Evolutionary conservation across 2,329 filamentous ascomycete species (phyloP).

Genomic region (Chaetothyriales sp.): DNA sequence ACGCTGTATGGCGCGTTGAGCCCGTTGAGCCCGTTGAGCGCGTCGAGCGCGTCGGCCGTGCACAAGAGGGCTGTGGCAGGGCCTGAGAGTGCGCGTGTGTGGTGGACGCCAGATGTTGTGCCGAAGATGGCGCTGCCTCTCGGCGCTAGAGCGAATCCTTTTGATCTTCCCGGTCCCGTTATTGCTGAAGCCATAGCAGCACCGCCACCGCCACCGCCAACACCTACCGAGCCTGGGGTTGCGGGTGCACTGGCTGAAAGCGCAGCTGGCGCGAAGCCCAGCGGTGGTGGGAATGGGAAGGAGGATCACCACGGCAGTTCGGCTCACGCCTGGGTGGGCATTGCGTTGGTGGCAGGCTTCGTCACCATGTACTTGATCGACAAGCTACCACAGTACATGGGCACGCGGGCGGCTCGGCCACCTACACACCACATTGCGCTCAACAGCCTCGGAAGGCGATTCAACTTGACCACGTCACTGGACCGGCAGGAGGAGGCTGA

Average conservation of each 20-base stretch:
- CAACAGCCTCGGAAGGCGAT: constrained; percentile 56
- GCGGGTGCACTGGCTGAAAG: constrained; percentile 19
- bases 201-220: constrained; percentile 14
- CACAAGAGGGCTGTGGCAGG: constrained; percentile 6
- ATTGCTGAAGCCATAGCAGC: constrained; percentile 18
- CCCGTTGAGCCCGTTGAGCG: too few species aligned
- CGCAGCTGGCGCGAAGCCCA: constrained; percentile 23
- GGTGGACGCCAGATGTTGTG: neutral
- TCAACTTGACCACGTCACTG: constrained; percentile 31
- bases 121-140: neutral
- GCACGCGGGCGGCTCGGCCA: constrained; percentile 49
- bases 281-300: constrained; percentile 30
- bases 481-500: constrained; percentile 26
- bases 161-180: constrained; percentile 21
- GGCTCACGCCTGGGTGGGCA: constrained; percentile 66
- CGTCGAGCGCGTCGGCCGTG: constrained; percentile 17
- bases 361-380: constrained; percentile 96
- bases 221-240: constrained; percentile 18
- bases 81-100: neutral
- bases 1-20: constrained; percentile 78
- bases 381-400: constrained; percentile 61
- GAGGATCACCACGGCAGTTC: constrained; percentile 33
- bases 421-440: constrained; percentile 75
- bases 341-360: constrained; percentile 78
- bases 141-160: constrained; percentile 6